These are phyloP conservation scores for Mitragyna speciosa DNA, from an alignment of 257 asterid genomes.

Conservation along the genomic window DNA sequence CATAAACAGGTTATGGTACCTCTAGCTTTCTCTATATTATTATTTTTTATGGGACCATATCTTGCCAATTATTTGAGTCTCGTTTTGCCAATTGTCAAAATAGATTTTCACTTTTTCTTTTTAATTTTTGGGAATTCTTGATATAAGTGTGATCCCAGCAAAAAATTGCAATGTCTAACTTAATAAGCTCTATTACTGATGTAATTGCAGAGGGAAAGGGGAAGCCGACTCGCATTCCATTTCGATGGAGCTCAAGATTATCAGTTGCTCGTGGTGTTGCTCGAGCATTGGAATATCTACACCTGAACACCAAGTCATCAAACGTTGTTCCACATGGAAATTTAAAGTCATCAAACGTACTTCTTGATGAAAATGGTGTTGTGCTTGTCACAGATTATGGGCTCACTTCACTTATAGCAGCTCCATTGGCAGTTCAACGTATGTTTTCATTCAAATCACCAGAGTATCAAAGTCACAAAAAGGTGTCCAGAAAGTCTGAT, in stretches of 20 bases:
- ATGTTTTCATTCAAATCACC: constrained; percentile 69
- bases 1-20: too few species aligned
- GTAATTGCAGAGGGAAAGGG: constrained; percentile 52
- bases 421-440: constrained; percentile 50
- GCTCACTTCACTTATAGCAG: constrained; percentile 48
- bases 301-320: constrained; percentile 39
- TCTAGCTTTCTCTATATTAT: too few species aligned
- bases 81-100: too few species aligned
- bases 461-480: constrained; percentile 48
- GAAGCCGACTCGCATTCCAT: constrained; percentile 48
- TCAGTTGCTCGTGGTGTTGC: constrained; percentile 56
- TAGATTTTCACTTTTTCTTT: too few species aligned
- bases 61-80: too few species aligned
- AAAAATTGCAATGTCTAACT: too few species aligned
- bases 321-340: constrained; percentile 66
- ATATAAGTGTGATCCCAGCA: too few species aligned
- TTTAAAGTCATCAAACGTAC: constrained; percentile 65
- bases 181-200: too few species aligned
- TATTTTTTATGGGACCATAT: too few species aligned
- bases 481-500: constrained; percentile 59
- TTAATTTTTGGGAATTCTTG: too few species aligned
- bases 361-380: constrained; percentile 46
- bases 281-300: constrained; percentile 60
- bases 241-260: constrained; percentile 65
- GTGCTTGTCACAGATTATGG: constrained; percentile 65